Conservation (phyloP, 2,329 filamentous ascomycete genomes). For the Purpureocillium takamizusanense region DNA sequence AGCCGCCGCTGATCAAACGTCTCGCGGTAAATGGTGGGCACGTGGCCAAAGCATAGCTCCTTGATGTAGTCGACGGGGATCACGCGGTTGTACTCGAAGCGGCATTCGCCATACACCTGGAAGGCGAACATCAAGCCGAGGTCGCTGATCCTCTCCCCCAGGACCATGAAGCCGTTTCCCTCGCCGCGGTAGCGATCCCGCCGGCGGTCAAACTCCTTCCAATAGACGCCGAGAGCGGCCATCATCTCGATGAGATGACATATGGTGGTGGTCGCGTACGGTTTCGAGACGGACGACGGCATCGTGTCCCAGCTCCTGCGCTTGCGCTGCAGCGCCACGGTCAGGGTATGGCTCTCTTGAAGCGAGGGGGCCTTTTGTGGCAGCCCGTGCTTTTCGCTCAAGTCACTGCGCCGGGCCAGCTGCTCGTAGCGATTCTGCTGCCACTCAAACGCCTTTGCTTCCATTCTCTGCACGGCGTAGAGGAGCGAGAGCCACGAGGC, state of each 20-base stretch:
- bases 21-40: slow-evolving; percentile 42
- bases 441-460: slow-evolving; percentile 38
- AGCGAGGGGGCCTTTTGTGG: slow-evolving; percentile 15
- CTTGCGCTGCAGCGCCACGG: slow-evolving; percentile 36
- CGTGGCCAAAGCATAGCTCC: slow-evolving; percentile 45
- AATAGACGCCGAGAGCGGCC: slow-evolving; percentile 45
- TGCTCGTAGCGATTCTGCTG: slow-evolving; percentile 22
- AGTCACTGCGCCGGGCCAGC: background rate
- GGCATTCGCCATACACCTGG: slow-evolving; percentile 37
- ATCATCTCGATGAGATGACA: slow-evolving; percentile 46
- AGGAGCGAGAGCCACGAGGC: slow-evolving; percentile 45
- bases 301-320: slow-evolving; percentile 43
- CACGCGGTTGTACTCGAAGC: slow-evolving; percentile 39
- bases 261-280: slow-evolving; percentile 46
- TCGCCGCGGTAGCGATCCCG: slow-evolving; percentile 43
- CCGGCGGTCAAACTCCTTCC: slow-evolving; percentile 47
- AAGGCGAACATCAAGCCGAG: slow-evolving; percentile 48
- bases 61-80: slow-evolving; percentile 46
- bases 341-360: slow-evolving; percentile 27
- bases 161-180: slow-evolving; percentile 44
- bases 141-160: slow-evolving; percentile 35
- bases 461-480: slow-evolving; percentile 40
- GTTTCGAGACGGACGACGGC: slow-evolving; percentile 35
- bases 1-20: slow-evolving; percentile 29
- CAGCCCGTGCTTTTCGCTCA: slow-evolving; percentile 7